Base-by-base conservation (phyloP, 306 rosid species). In the Boehmeria nivea region DNA sequence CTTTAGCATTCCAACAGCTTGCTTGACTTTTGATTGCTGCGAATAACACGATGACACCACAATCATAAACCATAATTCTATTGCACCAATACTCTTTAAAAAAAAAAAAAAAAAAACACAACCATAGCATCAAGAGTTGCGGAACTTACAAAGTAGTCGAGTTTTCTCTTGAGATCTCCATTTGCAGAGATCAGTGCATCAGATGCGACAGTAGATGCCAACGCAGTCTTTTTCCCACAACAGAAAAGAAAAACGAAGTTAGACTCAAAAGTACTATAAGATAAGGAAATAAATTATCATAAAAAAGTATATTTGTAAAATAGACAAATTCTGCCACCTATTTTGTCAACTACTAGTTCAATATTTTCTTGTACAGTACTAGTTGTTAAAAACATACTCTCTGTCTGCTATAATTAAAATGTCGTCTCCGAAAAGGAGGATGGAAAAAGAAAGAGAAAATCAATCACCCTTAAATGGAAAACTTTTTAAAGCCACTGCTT, bases 21-120 rank as follows among this genome's bases (percentile, higher is more conserved):
- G 84, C 72, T 72, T 83, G 16, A 88, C 79, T 68, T 72, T 85
- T 8, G 68, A 45, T 88, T 88, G 94, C 91, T 88, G 79, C 64
- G 81, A 67, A 69, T 40, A 31, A 44, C 23, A 31, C 10, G 26
- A 12, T 4, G 33, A 43, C 6, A 45, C 8, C 61, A 65, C 56
- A 52, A 79, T 47, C 36, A 60, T 23, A 48, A 66, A 47, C 36
- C 12, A 1, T 17, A 34, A 67, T 43, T 20, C 13, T 56, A 71
- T 48, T n/a, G n/a, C n/a, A n/a, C n/a, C n/a, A n/a, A n/a, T n/a
- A n/a, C n/a, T n/a, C n/a, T n/a, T 17, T 9, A 22, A 21, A 6
- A 3, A 48, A 2, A 39, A 62, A 10, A 12, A 46, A 4, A 16
- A 57, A 43, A 28, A 43, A 62, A 2, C 13, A 19, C 13, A 13